phyloP scores from a whole-genome alignment of 768 basidiomycete genomes.

The Kockovaella imperatae region DNA sequence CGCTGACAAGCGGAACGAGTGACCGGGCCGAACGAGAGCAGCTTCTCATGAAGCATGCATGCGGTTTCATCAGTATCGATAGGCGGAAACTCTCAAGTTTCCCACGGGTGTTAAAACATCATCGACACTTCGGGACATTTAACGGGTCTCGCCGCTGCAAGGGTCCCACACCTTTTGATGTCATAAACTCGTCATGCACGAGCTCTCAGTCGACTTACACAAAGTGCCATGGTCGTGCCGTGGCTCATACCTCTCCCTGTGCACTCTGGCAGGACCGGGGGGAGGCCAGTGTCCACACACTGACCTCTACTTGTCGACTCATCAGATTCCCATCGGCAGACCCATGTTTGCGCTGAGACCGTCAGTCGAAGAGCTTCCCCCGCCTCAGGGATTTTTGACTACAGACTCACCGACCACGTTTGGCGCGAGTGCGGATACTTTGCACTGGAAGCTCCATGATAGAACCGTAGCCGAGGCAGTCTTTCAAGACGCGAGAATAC shows the following conservation, averaged over 20 bases:
- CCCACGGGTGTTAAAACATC: no score
- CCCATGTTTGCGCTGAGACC: background rate
- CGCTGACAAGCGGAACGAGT: no score
- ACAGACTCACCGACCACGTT: background rate
- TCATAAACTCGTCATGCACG: no score
- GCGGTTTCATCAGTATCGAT: no score
- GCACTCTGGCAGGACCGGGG: background rate
- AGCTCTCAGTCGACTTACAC: background rate
- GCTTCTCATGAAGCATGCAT: no score
- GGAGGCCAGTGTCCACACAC: background rate
- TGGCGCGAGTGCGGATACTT: background rate
- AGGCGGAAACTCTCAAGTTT: no score
- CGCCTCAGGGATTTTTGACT: background rate
- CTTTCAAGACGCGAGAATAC: background rate
- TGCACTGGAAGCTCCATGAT: background rate
- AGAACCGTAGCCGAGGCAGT: background rate
- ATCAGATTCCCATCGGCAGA: background rate
- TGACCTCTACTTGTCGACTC: background rate
- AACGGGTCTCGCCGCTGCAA: no score
- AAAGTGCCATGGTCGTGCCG: background rate
- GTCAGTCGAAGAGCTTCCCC: background rate
- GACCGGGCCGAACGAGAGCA: no score
- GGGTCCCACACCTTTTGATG: no score
- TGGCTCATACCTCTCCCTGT: background rate
- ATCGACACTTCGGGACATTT: no score